Conservation (phyloP, 208 protist species). For the Angomonas ambiguus region DNA sequence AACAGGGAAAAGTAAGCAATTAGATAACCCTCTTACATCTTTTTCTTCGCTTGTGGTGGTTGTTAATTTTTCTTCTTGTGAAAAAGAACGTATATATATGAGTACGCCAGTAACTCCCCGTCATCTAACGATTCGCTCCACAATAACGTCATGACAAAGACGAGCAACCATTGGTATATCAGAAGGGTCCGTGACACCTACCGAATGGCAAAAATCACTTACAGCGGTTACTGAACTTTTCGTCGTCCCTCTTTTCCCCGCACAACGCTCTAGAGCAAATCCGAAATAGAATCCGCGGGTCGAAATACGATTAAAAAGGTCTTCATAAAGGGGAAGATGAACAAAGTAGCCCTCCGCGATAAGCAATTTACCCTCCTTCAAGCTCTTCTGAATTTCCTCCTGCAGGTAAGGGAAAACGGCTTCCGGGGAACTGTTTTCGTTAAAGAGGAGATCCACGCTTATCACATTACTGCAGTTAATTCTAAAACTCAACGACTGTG, state of each 20-base stretch:
- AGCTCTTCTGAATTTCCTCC: constrained; percentile 36
- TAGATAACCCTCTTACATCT: too few species aligned
- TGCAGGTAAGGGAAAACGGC: constrained; percentile 10
- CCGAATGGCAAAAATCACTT: too few species aligned
- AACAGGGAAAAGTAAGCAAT: constrained; percentile 2
- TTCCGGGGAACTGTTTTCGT: too few species aligned
- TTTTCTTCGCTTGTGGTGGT: too few species aligned
- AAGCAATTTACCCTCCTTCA: constrained; percentile 40
- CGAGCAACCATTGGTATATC: not conserved
- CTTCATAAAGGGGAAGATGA: constrained; percentile 22
- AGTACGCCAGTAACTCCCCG: not conserved
- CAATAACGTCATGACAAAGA: constrained; percentile 19
- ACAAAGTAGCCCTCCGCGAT: constrained; percentile 49
- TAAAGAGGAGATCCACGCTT: constrained; percentile 43
- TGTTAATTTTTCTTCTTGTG: not conserved
- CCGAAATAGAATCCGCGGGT: not conserved
- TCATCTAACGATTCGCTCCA: constrained; percentile 16
- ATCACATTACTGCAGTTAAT: constrained; percentile 53
- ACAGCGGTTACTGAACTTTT: not conserved
- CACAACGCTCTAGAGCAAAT: not conserved
- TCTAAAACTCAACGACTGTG: constrained; percentile 27
- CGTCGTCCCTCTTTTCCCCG: not conserved
- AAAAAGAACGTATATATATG: not conserved
- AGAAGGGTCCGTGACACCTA: not conserved
- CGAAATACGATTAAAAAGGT: constrained; percentile 20